These are phyloP conservation scores for Inga laurina DNA, from an alignment of 306 rosid species.

Conservation along the genomic window DNA sequence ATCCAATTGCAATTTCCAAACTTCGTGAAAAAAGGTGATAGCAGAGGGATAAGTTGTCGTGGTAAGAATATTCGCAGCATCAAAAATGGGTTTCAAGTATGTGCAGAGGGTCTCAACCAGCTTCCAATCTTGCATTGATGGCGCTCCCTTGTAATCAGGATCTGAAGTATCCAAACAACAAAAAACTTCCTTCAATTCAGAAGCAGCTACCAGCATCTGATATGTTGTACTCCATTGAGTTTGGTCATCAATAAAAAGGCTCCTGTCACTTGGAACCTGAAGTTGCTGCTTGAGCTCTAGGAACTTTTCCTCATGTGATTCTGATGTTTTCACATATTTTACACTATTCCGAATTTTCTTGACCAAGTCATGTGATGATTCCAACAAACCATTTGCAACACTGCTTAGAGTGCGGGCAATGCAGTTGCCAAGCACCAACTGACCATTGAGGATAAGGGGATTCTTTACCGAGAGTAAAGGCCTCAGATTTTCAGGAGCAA, in stretches of 20 bases:
- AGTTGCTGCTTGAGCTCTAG: conserved; percentile 82
- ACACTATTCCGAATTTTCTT: conserved; percentile 80
- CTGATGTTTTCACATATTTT: conserved; percentile 87
- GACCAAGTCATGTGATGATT: conserved; percentile 48
- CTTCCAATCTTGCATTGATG: conserved; percentile 86
- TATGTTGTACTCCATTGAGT: conserved; percentile 83
- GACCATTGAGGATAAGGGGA: conserved; percentile 84
- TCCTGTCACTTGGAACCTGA: conserved; percentile 88
- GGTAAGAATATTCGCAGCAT: conserved; percentile 79
- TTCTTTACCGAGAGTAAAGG: conserved; percentile 74
- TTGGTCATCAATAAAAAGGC: conserved; percentile 76
- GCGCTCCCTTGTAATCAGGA: conserved; percentile 81
- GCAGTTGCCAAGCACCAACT: conserved; percentile 74
- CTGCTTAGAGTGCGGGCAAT: conserved; percentile 76
- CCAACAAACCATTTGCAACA: conserved; percentile 70
- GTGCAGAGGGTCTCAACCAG: conserved; percentile 73
- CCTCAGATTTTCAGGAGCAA: conserved; percentile 74
- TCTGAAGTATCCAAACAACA: conserved; percentile 83
- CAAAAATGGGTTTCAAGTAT: conserved; percentile 73
- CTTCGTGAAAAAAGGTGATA: conserved; percentile 84
- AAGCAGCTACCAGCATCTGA: conserved; percentile 85
- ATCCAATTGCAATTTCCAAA: conserved; percentile 90
- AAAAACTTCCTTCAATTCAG: conserved; percentile 85
- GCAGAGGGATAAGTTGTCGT: conserved; percentile 69
- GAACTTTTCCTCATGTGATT: conserved; percentile 83